Conservation (phyloP, 2,329 filamentous ascomycete genomes). For the Fusarium illudens region DNA sequence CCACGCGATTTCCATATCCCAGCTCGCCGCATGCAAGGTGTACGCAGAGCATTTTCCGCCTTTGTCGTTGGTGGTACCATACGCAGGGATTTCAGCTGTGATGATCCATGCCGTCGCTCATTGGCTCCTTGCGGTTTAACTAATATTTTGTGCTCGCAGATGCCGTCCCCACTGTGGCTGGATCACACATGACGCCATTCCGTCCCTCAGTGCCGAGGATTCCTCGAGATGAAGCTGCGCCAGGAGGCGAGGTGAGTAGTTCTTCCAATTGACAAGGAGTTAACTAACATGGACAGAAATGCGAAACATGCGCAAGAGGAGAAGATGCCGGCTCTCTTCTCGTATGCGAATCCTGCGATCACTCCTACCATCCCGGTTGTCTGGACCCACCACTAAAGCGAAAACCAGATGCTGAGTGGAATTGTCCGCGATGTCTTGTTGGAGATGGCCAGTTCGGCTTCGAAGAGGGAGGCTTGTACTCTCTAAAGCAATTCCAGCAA, state of each 20-base stretch:
- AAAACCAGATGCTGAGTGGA: slow-evolving; percentile 89
- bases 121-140: slow-evolving; percentile 29
- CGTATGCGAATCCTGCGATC: slow-evolving; percentile 90
- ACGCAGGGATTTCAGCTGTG: slow-evolving; percentile 39
- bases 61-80: slow-evolving; percentile 22
- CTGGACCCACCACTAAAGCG: slow-evolving; percentile 84
- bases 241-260: slow-evolving; percentile 53
- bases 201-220: slow-evolving; percentile 79
- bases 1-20: slow-evolving; percentile 7
- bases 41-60: slow-evolving; percentile 32
- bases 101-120: slow-evolving; percentile 31
- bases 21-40: slow-evolving; percentile 25
- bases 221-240: slow-evolving; percentile 60
- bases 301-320: slow-evolving; percentile 84
- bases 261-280: slow-evolving; percentile 1
- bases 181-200: slow-evolving; percentile 95
- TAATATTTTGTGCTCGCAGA: slow-evolving; percentile 49
- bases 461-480: slow-evolving; percentile 95
- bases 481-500: slow-evolving; percentile 93
- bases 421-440: slow-evolving; percentile 93
- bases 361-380: slow-evolving; percentile 85
- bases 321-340: slow-evolving; percentile 77
- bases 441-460: slow-evolving; percentile 98
- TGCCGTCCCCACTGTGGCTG: slow-evolving; percentile 83
- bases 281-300: slow-evolving; percentile 62